Evolutionary conservation across 495 filamentous ascomycete species (phyloP), one percentile per base, ranked within the genome.

Genomic region (Lasiosphaeria miniovina): DNA sequence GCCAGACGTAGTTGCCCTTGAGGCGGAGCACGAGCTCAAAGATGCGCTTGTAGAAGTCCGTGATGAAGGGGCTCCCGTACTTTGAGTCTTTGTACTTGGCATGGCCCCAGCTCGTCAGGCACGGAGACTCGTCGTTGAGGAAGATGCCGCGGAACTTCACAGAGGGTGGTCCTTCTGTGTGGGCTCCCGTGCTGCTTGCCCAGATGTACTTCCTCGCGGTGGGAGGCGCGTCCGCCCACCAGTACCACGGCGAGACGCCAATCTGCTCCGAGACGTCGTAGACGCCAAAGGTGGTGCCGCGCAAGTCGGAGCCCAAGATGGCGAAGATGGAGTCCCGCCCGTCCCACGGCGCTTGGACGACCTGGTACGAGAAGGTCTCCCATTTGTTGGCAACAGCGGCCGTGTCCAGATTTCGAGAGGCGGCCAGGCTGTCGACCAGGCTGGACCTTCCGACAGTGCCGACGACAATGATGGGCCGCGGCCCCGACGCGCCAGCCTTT

Each of bases 81-180:
- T 63, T 60, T 46, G 60, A 66, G 1, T 57, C 17, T 32, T 56
- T 67, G 58, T 60, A 63, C 33, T 63, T 68, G 5, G 64, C 65
- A 49, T 79, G 70, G 52, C 86, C 77, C 82, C 82, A 89, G 55
- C 81, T 81, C 0, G 85, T 86, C 49, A 88, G 65, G 1, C 78
- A 80, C 0, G 86, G 86, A 8, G 82, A 77, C 59, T 89, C 85
- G 61, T 88, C 86, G 66, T 89, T 88, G 64, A 89, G 75, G 68
- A 89, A 89, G 60, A 89, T 81, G n/a, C 84, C 86, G 6, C 86
- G 78, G 64, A 83, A 89, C 65, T 86, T 86, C 46, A 89, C 77
- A 9, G 77, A 82, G 0, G 86, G 85, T 0, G 80, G 76, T 17
- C 76, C 78, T 52, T 87, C 82, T 1, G 71, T 64, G 49, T 77